Evolutionary conservation across 805 yeast genomes (phyloP).

Genomic region (Metschnikowia orientalis): DNA sequence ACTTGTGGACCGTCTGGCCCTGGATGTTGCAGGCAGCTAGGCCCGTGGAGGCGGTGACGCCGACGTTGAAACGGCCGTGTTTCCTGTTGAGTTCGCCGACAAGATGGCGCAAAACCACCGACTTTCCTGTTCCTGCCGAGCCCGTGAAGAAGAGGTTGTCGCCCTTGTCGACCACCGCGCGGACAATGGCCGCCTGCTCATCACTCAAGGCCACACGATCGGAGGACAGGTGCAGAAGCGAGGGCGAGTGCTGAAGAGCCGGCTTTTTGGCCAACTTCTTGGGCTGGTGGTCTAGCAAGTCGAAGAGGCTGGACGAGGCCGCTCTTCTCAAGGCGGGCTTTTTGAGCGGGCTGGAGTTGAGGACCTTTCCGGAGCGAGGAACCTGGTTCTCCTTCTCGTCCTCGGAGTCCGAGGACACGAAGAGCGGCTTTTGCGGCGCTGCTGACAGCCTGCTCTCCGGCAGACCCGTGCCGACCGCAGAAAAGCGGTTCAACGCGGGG

Average conservation of each 20-base stretch:
- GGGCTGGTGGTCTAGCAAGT: conserved; percentile 22
- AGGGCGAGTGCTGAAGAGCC: background rate
- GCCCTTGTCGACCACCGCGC: conserved; percentile 52
- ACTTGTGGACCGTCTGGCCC: conserved; percentile 73
- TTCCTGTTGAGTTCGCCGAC: conserved; percentile 48
- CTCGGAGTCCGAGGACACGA: conserved; percentile 9
- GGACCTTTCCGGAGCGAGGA: conserved; percentile 2
- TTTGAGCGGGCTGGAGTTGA: conserved; percentile 7
- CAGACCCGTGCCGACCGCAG: conserved; percentile 14
- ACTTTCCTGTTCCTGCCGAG: conserved; percentile 98
- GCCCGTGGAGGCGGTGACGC: conserved; percentile 82
- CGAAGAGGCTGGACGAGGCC: conserved; percentile 15
- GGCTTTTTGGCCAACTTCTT: conserved; percentile 20
- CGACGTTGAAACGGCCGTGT: conserved; percentile 46
- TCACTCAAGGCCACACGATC: conserved; percentile 19
- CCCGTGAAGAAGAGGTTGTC: conserved; percentile 86
- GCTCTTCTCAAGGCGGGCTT: conserved; percentile 20
- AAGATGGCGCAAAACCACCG: conserved; percentile 68
- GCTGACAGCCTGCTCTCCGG: conserved; percentile 7
- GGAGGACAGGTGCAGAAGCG: conserved; percentile 5
- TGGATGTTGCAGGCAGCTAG: conserved; percentile 80
- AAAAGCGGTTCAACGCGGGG: conserved; percentile 21
- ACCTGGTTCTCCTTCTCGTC: conserved; percentile 13
- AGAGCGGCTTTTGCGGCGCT: conserved; percentile 4
- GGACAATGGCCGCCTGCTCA: conserved; percentile 48